phyloP scores from a whole-genome alignment of 768 basidiomycete genomes.

The Fistulinella prunicolor region DNA sequence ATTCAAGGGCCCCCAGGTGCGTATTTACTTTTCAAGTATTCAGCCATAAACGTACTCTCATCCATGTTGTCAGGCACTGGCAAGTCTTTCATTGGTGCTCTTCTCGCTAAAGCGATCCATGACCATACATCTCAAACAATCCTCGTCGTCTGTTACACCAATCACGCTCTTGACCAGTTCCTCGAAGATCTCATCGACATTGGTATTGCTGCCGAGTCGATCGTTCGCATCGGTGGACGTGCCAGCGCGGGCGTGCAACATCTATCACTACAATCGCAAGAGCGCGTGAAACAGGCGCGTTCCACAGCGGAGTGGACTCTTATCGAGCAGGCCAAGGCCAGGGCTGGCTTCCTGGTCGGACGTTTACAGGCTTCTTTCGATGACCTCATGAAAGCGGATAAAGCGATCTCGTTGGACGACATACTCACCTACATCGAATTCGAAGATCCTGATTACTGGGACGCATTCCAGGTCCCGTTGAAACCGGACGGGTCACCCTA shows the following conservation, averaged over 20 bases:
- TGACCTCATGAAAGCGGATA: slow-evolving; percentile 20
- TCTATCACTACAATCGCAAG: slow-evolving; percentile 45
- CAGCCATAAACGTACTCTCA: not conserved
- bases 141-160: slow-evolving; percentile 71
- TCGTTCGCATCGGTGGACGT: slow-evolving; percentile 62
- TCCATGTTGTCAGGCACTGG: slow-evolving; percentile 52
- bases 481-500: slow-evolving; percentile 40
- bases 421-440: slow-evolving; percentile 52
- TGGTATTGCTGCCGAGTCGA: slow-evolving; percentile 46
- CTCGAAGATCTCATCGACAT: slow-evolving; percentile 59
- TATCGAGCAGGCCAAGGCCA: slow-evolving; percentile 39
- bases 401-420: slow-evolving; percentile 19
- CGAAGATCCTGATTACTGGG: slow-evolving; percentile 42
- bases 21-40: slow-evolving; percentile 5
- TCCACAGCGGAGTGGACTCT: slow-evolving; percentile 37
- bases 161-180: slow-evolving; percentile 73
- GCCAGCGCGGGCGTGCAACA: slow-evolving; percentile 46
- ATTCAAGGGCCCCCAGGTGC: slow-evolving; percentile 74
- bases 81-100: slow-evolving; percentile 70
- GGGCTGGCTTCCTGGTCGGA: slow-evolving; percentile 6
- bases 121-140: slow-evolving; percentile 47
- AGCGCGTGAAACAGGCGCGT: slow-evolving; percentile 16
- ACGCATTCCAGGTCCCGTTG: slow-evolving; percentile 47
- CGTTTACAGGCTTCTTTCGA: slow-evolving; percentile 34
- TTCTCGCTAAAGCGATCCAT: slow-evolving; percentile 60